These are phyloP conservation scores for Nitzschia sp. DNA, from an alignment of 108 stramenopile species.

Conservation along the genomic window DNA sequence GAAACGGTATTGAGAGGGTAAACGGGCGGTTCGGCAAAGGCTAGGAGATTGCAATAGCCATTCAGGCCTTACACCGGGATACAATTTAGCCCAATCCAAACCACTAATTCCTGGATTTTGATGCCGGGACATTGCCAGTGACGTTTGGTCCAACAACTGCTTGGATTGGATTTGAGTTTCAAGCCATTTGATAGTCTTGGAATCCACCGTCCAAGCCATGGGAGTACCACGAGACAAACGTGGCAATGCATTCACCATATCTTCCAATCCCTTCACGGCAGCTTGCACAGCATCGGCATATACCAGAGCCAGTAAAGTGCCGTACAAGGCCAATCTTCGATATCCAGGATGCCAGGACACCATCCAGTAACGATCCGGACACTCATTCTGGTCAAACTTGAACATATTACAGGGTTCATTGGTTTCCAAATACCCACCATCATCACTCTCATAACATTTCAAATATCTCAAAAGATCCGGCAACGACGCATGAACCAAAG, in stretches of 20 bases:
- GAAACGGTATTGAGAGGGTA: conserved; percentile 46
- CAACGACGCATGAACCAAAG: background rate
- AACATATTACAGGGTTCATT: conserved; percentile 39
- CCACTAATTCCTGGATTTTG: background rate
- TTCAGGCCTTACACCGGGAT: background rate
- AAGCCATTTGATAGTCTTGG: background rate
- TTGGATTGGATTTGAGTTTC: background rate
- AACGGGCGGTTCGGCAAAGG: conserved; percentile 46
- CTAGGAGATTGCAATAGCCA: conserved; percentile 19
- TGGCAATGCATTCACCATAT: background rate
- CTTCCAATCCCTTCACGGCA: conserved; percentile 53
- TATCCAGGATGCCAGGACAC: conserved; percentile 60
- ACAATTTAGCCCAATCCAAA: background rate
- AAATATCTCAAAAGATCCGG: conserved; percentile 11
- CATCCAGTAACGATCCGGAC: conserved; percentile 49
- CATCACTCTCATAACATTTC: conserved; percentile 53
- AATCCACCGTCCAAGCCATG: background rate
- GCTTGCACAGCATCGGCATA: conserved; percentile 54
- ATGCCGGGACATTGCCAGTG: background rate
- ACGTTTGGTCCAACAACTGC: background rate
- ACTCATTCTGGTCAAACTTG: conserved; percentile 42
- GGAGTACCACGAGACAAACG: background rate
- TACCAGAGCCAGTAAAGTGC: conserved; percentile 48
- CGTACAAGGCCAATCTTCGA: conserved; percentile 55
- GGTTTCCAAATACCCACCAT: conserved; percentile 41